Base-by-base conservation (phyloP, 176 grass and related monocot species). In the Paspalum vaginatum region DNA sequence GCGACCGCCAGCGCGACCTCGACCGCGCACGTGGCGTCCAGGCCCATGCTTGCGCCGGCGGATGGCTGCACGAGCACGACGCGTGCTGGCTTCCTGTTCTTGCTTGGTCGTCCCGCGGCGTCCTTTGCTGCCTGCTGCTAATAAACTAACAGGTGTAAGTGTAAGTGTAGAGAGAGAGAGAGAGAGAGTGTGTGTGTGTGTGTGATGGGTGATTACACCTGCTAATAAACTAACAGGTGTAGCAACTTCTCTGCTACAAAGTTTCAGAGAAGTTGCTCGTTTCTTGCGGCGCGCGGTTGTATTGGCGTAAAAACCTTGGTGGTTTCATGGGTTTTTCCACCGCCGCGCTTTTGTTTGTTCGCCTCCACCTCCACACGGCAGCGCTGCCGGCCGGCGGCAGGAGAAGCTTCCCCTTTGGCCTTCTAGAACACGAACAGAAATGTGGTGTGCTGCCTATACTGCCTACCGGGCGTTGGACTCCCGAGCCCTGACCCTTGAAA, bases 371-470 rank as follows among this genome's bases (percentile, higher is more conserved):
- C 46, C 5, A 17, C 76, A 65, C 61, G 38, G 76, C 32, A 66
- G 17, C 24, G 56, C 25, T 24, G 74, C 22, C 4, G 14, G 27
- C 25, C 44, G 46, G 44, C 2, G 18, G 9, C 22, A 22, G 72
- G 8, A 14, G 49, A 40, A 43, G 2, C 11, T 42, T 74, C 54
- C 7, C 21, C 0, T 24, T 77, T 3, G 57, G 57, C 17, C 61
- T 77, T 64, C 75, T 63, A 64, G 75, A 74, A 56, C 3, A 22
- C 44, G n/a, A n/a, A n/a, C n/a, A n/a, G n/a, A n/a, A n/a, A n/a
- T n/a, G n/a, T n/a, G n/a, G n/a, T n/a, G n/a, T n/a, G n/a, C n/a
- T n/a, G n/a, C n/a, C n/a, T n/a, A n/a, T n/a, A n/a, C 65, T 68
- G 65, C 42, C 42, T 41, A 11, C 65, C 65, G 65, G 65, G 7